phyloP scores from a whole-genome alignment of 345 rosid species.

The Citrus mangshanensis region DNA sequence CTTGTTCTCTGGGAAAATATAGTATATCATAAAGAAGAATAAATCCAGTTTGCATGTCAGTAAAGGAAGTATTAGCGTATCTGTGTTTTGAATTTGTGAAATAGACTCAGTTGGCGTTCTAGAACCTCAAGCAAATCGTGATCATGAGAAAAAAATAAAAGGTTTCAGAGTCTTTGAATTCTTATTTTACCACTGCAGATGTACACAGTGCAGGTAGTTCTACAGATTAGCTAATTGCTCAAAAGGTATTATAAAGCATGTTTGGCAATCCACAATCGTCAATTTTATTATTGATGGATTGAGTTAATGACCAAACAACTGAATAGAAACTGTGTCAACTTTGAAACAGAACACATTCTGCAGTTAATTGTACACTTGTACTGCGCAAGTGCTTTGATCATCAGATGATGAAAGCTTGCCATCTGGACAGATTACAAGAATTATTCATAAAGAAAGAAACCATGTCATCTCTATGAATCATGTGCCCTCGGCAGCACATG shows the following conservation, averaged over 20 bases:
- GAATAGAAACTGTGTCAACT: too few species aligned
- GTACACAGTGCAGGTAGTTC: background rate
- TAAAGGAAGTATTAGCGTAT: background rate
- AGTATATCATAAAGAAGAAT: constrained; percentile 11
- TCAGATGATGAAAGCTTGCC: background rate
- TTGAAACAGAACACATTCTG: background rate
- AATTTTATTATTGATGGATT: background rate
- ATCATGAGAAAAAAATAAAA: background rate
- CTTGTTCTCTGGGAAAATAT: background rate
- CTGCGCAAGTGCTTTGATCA: background rate
- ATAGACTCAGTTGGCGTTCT: background rate
- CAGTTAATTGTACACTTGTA: background rate
- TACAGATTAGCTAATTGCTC: background rate
- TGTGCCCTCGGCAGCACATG: too few species aligned
- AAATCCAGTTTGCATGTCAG: constrained; percentile 8
- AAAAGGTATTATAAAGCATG: background rate
- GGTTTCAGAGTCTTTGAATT: background rate
- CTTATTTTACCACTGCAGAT: background rate
- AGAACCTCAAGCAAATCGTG: background rate
- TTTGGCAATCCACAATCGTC: background rate
- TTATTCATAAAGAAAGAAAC: background rate
- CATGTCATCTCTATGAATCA: background rate
- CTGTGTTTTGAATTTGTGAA: background rate
- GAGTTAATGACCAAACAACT: background rate
- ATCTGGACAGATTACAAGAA: background rate